Evolutionary conservation across 768 basidiomycete genomes (phyloP), one percentile per base, ranked within the genome.

Genomic region (Termitomyces sp.): DNA sequence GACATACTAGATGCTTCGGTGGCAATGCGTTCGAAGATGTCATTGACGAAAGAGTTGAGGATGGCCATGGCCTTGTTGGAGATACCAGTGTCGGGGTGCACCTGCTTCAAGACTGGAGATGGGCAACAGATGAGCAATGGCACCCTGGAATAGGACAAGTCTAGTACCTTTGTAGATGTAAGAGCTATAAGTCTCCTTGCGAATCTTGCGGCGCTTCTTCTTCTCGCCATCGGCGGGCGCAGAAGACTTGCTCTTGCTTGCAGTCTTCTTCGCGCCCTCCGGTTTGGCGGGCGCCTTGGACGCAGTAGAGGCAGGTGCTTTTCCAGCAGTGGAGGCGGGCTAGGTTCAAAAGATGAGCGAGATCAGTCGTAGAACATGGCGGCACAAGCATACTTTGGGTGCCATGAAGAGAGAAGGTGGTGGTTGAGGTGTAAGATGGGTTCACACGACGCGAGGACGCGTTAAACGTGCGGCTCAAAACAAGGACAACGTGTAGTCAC

Each of bases 51-150:
- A 0, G 88, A 90, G 78, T 90, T 87, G 62, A 88, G 76, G 70
- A 90, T 90, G 53, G 87, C 85, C 87, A 90, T 88, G 11, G 86
- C 86, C 75, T 92, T 91, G 84, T 89, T 92, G 54, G 90, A 92
- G 77, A 93, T 92, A 85, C 91, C 92, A 60, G 91, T 92, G 73
- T 92, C 92, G 60, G 92, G 92, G 80, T 93, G 92, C 58, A 93
- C 92, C 75, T 93, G 91, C 79, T 90, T 92, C 70, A 93, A 79
- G 66, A 92, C 91, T 88, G 54, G 14, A 5, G 38, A 56, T 33
- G 20, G 52, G n/a, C 8, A 47, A 7, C 5, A 6, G 28, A 24
- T 16, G 33, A n/a, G 26, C 2, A 1, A 20, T 18, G n/a, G 5
- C n/a, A 52, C 40, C 28, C 26, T 52, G 18, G 14, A 32, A 24